Evolutionary conservation across 768 basidiomycete species (phyloP).

Genomic region (Podaxis sp.): DNA sequence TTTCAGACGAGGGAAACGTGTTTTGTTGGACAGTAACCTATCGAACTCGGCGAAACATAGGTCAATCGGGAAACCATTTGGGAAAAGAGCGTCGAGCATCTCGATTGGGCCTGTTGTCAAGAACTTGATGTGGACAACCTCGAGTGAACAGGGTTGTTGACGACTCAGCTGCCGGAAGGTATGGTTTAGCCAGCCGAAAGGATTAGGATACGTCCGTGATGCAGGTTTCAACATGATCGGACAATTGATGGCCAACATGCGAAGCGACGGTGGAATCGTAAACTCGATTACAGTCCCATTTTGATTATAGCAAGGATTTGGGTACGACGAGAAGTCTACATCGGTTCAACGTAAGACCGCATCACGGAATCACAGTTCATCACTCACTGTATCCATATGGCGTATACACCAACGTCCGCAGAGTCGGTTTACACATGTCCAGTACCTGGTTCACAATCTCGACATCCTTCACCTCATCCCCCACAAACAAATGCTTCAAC

Average conservation of each 20-base stretch:
- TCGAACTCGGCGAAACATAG: slow-evolving; percentile 11
- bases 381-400: slow-evolving; percentile 11
- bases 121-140: slow-evolving; percentile 8
- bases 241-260: slow-evolving; percentile 13
- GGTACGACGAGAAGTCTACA: slow-evolving; percentile 12
- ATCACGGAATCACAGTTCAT: too few relatives aligned
- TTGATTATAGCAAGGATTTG: slow-evolving; percentile 9
- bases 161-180: slow-evolving; percentile 5
- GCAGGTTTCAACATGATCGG: slow-evolving; percentile 11
- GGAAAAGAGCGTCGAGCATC: slow-evolving; percentile 11
- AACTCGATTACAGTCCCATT: slow-evolving; percentile 9
- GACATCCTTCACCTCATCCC: slow-evolving; percentile 9
- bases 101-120: slow-evolving; percentile 9
- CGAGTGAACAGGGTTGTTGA: slow-evolving; percentile 4
- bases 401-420: slow-evolving; percentile 12
- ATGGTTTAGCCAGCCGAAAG: slow-evolving; percentile 5
- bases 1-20: neutral
- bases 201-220: slow-evolving; percentile 2
- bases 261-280: neutral
- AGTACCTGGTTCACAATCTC: slow-evolving; percentile 9
- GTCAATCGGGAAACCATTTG: slow-evolving; percentile 9
- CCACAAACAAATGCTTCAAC: slow-evolving; percentile 7
- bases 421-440: slow-evolving; percentile 6
- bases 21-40: slow-evolving; percentile 2
- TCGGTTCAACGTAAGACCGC: neutral